Base-by-base conservation (phyloP, 2,329 filamentous ascomycete genomes). In the Hypoxylon sp. region DNA sequence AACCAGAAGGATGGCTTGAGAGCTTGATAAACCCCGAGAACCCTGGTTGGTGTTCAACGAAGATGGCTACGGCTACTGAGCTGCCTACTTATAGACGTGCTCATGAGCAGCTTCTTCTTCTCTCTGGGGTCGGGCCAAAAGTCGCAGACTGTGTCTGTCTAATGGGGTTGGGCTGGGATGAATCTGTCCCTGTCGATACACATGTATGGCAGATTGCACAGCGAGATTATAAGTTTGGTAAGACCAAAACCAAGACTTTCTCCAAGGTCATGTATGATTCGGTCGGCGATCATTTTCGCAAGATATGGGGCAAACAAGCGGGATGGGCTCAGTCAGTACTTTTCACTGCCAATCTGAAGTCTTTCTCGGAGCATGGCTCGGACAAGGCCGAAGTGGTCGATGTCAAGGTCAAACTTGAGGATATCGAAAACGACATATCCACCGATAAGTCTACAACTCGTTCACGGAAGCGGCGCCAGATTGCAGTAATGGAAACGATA, bases 161-260 rank as follows among this genome's bases (percentile, higher is more conserved):
- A 19, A 98, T 99, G 92, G 97, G 97, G 0, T 82, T 99, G 13
- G 95, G 94, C 29, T 99, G 97, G 95, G 92, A 92, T 33, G 95
- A 98, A 80, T 91, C 94, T 2, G 94, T 99, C 1, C 96, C 96
- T 0, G 93, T 99, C 33, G 96, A 99, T 80, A 99, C 97, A 1
- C 97, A 99, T 81, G 94, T 99, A 11, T 98, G 94, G 95, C 94
- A 98, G 83, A 98, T 99, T 76, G 97, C 96, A 0, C 93, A 97
- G 79, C 87, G 96, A 58, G 96, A 99, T 80, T 99, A 99, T 82
- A 94, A 91, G 65, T 97, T 99, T 75, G 93, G 93, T 5, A 93
- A 90, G 74, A 89, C 88, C 8, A 95, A 93, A 86, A 92, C 81
- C 68, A 95, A 94, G 76, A 95, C 93, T 51, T 85, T 99, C 69